phyloP scores from a whole-genome alignment of 2,329 filamentous ascomycete species.

The Colletotrichum chrysophilum region DNA sequence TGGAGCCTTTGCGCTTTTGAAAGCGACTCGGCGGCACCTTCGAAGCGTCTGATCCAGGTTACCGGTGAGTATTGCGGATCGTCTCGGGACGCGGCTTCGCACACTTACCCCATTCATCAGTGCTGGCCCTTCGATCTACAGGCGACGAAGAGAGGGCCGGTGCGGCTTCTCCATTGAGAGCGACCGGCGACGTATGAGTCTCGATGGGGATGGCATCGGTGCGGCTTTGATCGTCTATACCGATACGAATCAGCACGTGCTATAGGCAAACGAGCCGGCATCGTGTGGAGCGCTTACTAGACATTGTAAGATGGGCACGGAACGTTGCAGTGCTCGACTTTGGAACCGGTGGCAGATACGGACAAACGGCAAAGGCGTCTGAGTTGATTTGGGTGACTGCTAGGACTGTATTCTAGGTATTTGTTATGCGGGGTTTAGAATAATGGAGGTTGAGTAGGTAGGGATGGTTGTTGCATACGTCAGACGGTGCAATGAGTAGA shows the following conservation, averaged over 20 bases:
- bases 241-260: background rate
- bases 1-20: conserved; percentile 73
- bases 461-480: background rate
- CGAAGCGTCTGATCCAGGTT: conserved; percentile 56
- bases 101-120: conserved; percentile 54
- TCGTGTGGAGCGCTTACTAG: background rate
- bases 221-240: conserved; percentile 1
- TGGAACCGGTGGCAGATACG: background rate
- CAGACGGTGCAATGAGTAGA: background rate
- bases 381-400: background rate
- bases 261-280: too few species aligned
- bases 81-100: background rate
- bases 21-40: conserved; percentile 72
- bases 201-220: conserved; percentile 1
- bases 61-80: background rate
- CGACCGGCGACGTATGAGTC: background rate
- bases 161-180: background rate
- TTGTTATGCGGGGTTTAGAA: background rate
- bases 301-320: background rate
- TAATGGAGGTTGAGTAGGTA: background rate
- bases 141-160: conserved; percentile 22
- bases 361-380: background rate
- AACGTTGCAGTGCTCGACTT: background rate
- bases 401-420: background rate
- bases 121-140: conserved; percentile 41